Evolutionary conservation across 345 rosid genomes (phyloP).

Genomic region (Brassica juncea): DNA sequence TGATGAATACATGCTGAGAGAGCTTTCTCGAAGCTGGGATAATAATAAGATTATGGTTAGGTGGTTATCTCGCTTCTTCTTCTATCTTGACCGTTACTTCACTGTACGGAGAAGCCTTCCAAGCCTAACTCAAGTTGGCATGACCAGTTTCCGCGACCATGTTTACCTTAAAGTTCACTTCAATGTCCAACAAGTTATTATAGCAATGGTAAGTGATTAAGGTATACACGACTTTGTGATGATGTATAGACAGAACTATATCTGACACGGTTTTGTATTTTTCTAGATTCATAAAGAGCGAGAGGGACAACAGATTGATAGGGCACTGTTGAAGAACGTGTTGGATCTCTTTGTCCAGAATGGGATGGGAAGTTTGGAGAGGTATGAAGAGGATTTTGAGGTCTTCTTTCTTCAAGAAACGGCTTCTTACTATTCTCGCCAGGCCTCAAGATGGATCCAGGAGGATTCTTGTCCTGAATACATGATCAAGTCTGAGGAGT

Average conservation of each 20-base stretch:
- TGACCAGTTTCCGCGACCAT: constrained; percentile 58
- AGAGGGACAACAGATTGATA: constrained; percentile 81
- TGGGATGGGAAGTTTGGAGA: constrained; percentile 62
- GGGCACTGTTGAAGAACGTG: constrained; percentile 68
- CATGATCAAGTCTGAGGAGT: constrained; percentile 85
- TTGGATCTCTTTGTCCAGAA: constrained; percentile 65
- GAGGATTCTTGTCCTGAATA: constrained; percentile 77
- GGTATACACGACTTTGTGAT: background rate
- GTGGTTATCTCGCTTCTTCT: constrained; percentile 73
- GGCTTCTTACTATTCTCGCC: constrained; percentile 69
- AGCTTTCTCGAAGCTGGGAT: constrained; percentile 67
- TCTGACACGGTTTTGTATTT: background rate
- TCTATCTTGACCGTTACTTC: constrained; percentile 71
- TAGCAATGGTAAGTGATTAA: constrained; percentile 49
- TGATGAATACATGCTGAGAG: constrained; percentile 72
- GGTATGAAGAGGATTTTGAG: constrained; percentile 73
- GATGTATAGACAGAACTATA: background rate
- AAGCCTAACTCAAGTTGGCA: constrained; percentile 56
- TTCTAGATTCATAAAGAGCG: constrained; percentile 61
- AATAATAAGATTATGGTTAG: constrained; percentile 69
- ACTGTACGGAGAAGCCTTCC: constrained; percentile 50
- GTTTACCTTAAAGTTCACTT: constrained; percentile 44
- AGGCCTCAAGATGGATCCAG: constrained; percentile 73
- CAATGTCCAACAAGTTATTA: constrained; percentile 55
- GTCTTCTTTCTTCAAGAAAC: constrained; percentile 55